Evolutionary conservation across 495 filamentous ascomycete genomes (phyloP), one percentile per base, ranked within the genome.

Genomic region (Daldinia vernicosa): DNA sequence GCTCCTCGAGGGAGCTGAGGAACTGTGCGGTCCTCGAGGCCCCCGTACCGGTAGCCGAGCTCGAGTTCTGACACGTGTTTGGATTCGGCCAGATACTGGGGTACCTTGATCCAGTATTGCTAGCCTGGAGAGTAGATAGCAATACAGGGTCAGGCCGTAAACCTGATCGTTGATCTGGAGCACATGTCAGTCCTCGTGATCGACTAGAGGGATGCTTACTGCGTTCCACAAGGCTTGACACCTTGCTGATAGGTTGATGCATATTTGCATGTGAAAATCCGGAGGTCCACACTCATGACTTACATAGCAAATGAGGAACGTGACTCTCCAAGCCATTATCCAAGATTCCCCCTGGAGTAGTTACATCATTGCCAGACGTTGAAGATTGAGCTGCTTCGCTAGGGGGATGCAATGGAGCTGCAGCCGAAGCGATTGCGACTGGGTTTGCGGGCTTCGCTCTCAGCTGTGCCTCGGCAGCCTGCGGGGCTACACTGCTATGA

Each of bases 231-330:
- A 50, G 56, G 57, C 17, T 67, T 57, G 45, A 61, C 47, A 28
- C 64, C 22, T 67, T 56, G 69, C 54, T 69, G 54, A 71, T 52
- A 45, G 43, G 43, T 24, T 54, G 59, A 26, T n/a, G 66, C 47
- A 15, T 33, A 32, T 70, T 67, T 72, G 59, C 75, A 75, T 74
- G 70, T 72, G 75, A 75, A 72, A 60, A 54, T 69, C 66, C 50
- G 50, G 57, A 57, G 68, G 60, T 37, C 19, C 40, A 74, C 60
- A 63, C 63, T 47, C 43, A 56, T 55, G 52, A 84, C 87, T 81
- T 81, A 89, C 87, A 87, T 74, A 88, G 82, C 50, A 88, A 80
- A 78, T 90, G 88, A 60, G 89, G 86, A 58, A 86, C 84, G 78
- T 90, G 88, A 64, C 77, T 66, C 28, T 77, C 75, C 35, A 69